These are phyloP conservation scores for Blastocystis sp. DNA, from an alignment of 352 stramenopile genomes.

Conservation along the genomic window DNA sequence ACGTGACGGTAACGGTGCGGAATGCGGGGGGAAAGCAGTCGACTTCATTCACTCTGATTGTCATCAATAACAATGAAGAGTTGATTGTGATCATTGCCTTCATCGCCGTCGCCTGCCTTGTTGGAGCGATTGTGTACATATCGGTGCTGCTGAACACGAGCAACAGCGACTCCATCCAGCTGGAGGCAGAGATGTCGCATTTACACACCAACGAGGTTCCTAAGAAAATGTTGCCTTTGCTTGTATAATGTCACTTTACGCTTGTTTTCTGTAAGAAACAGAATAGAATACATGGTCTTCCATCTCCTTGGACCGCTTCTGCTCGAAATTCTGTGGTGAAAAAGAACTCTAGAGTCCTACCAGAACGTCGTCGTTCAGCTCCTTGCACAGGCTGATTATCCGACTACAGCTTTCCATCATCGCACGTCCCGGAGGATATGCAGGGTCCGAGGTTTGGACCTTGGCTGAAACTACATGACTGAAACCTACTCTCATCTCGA, in stretches of 20 bases:
- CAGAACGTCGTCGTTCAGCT: conserved; percentile 6
- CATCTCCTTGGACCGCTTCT: conserved; percentile 1
- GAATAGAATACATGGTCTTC: conserved; percentile 49
- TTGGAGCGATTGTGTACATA: neutral
- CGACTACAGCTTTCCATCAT: conserved; percentile 31
- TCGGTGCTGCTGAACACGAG: neutral
- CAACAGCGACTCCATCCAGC: neutral
- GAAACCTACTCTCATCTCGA: conserved; percentile 33
- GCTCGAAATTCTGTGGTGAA: conserved; percentile 6
- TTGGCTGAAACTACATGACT: neutral
- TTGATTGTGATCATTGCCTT: neutral
- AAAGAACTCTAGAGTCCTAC: neutral
- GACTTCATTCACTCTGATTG: neutral
- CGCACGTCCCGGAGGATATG: conserved; percentile 11
- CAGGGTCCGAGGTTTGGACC: neutral
- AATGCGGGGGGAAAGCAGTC: neutral
- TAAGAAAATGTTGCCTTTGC: conserved; percentile 27
- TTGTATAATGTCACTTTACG: neutral
- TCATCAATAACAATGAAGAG: conserved; percentile 12
- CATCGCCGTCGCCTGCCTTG: neutral
- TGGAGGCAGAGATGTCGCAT: conserved; percentile 40
- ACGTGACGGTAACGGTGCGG: neutral
- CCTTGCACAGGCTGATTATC: conserved; percentile 25
- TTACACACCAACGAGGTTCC: neutral
- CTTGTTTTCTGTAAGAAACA: neutral